Conservation (phyloP, 345 rosid species). For the Cardamine resedifolia region DNA sequence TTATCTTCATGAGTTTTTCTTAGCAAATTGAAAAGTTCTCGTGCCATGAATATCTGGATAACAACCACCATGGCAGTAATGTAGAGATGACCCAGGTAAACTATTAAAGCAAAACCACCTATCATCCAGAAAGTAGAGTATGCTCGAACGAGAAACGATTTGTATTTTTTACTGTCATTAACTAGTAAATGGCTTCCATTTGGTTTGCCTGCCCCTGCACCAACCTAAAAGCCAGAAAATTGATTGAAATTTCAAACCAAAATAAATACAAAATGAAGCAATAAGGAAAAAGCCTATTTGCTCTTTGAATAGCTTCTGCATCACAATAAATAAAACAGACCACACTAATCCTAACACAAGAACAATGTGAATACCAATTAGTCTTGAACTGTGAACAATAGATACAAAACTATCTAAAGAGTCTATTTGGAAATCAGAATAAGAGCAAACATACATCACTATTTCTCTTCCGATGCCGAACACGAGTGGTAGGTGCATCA, state of each 20-base stretch:
- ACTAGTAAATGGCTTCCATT: conserved; percentile 66
- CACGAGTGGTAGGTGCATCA: conserved; percentile 44
- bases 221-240: conserved; percentile 37
- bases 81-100: conserved; percentile 81
- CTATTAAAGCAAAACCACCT: conserved; percentile 59
- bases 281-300: not conserved
- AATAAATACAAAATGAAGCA: not conserved
- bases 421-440: not conserved
- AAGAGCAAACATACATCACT: conserved; percentile 49
- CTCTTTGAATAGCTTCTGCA: not conserved
- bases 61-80: conserved; percentile 88
- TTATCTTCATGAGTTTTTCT: conserved; percentile 73
- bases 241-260: not conserved
- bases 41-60: conserved; percentile 79
- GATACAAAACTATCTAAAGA: not conserved
- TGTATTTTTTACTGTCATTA: conserved; percentile 65
- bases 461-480: conserved; percentile 61
- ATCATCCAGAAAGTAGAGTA: conserved; percentile 83
- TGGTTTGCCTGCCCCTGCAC: conserved; percentile 48
- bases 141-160: conserved; percentile 59
- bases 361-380: not conserved
- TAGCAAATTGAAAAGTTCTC: conserved; percentile 69
- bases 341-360: not conserved
- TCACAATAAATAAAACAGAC: not conserved
- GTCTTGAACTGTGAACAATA: not conserved